phyloP scores from a whole-genome alignment of 805 yeast genomes.

The Candida multigemmis region DNA sequence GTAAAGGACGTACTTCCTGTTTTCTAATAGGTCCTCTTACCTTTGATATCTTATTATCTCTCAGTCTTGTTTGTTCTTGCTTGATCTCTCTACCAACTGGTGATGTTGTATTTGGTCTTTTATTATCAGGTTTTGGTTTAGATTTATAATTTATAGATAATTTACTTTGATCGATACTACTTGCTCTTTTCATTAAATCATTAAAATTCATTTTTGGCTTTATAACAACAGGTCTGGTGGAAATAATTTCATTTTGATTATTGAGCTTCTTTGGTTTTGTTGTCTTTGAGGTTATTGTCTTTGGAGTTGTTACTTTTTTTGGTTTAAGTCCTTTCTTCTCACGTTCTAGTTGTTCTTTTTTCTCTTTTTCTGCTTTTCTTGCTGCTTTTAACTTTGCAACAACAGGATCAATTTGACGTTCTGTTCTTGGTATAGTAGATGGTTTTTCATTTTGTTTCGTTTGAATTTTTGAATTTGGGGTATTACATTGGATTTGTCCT shows the following conservation, averaged over 20 bases:
- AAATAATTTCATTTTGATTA: conserved; percentile 1
- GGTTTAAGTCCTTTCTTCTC: conserved; percentile 24
- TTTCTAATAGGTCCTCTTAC: background rate
- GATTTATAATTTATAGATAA: conserved; percentile 28
- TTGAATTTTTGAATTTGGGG: background rate
- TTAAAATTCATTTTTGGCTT: conserved; percentile 38
- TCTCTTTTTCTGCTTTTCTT: conserved; percentile 46
- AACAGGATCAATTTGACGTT: conserved; percentile 48
- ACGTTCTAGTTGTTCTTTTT: conserved; percentile 23
- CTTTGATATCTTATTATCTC: background rate
- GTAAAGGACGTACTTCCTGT: background rate
- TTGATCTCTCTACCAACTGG: background rate
- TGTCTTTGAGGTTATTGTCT: conserved; percentile 4
- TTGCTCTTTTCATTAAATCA: conserved; percentile 65
- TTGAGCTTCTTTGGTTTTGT: conserved; percentile 3
- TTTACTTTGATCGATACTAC: conserved; percentile 41
- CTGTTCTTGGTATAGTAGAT: background rate
- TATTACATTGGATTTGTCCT: conserved; percentile 10
- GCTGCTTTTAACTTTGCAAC: conserved; percentile 62
- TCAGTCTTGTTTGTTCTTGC: background rate
- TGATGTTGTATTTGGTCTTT: conserved; percentile 15
- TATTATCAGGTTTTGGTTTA: conserved; percentile 17
- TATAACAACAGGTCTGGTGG: conserved; percentile 2
- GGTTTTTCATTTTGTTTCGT: background rate
- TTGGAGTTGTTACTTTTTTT: conserved; percentile 4